phyloP scores from a whole-genome alignment of 208 protist species.

The Acanthamoeba castellanii region DNA sequence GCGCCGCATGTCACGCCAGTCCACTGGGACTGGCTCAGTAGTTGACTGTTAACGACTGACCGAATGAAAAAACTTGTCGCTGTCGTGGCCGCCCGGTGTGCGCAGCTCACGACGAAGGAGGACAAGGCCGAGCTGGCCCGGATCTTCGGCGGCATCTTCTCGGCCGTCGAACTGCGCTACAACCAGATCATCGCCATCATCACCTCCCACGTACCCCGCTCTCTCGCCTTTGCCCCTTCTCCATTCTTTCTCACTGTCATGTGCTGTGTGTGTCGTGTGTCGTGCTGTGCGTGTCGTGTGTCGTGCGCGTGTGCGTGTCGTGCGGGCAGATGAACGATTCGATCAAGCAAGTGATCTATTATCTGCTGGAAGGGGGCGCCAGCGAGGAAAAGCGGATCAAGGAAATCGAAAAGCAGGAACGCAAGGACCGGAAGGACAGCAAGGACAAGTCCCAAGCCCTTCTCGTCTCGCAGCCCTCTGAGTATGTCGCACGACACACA shows the following conservation, averaged over 20 bases:
- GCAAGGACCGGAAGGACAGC: background rate
- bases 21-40: background rate
- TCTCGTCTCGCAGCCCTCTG: background rate
- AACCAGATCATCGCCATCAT: constrained; percentile 71
- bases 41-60: no score
- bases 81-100: no score
- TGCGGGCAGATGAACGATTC: constrained; percentile 41
- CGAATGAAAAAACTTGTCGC: no score
- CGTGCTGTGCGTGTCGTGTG: background rate
- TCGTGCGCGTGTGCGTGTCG: background rate
- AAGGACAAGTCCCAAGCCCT: background rate
- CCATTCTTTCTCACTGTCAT: background rate
- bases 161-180: constrained; percentile 37
- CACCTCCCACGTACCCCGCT: constrained; percentile 37
- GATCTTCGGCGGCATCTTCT: constrained; percentile 25
- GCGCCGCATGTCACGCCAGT: background rate
- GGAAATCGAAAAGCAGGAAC: background rate
- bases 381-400: background rate
- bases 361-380: constrained; percentile 21
- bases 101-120: constrained; percentile 2
- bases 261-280: background rate
- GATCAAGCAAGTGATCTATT: constrained; percentile 65
- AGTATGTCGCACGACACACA: background rate
- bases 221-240: background rate
- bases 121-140: background rate